Base-by-base conservation (phyloP, 129 eudicot genomes). In the Silybum marianum region DNA sequence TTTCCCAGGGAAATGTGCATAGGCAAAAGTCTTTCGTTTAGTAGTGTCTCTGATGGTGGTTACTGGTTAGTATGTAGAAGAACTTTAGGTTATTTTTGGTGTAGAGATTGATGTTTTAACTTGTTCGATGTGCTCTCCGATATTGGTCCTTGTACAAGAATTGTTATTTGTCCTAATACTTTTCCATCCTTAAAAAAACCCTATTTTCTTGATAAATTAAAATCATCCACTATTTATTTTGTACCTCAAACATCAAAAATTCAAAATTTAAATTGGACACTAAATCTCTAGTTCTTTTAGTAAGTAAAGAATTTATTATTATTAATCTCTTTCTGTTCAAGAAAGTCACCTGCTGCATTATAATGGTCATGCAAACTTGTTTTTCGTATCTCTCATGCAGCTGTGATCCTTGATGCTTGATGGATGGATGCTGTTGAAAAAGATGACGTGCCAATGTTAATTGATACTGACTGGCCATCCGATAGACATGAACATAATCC, bases 381-480 rank as follows among this genome's bases (percentile, higher is more conserved):
- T 70, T 70, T 73, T 46, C 65, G 2, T 74, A 9, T 74, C 44
- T 78, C 78, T 46, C 71, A 65, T 79, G 86, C 87, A 90, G 90
- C 89, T 73, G 68, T 72, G 66, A 44, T 34, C 7, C 22, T 74
- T 54, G 46, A 76, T 12, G 66, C 12, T 58, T 70, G 74, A 83
- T 74, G 81, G 46, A 94, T 94, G 98, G 90, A 88, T 85, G 51
- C 78, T 76, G 78, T 12, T 44, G 93, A 82, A 67, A 90, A 80
- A 86, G 93, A 92, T 82, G 86, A 87, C 76, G 69, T 80, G 13
- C 93, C 97, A 14, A 91, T 89, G 90, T 73, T 89, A 46, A 44
- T 84, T 21, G 71, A 76, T 16, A 38, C 77, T 18, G 24, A 78
- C 76, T 72, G 71, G 69, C 79, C 83, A 51, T 30, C 76, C 22